A percentile compares a stretch with the other conserved stretches of the same genome.
Evolutionary conservation across 2,329 filamentous ascomycete genomes (phyloP).

Genomic region (Chaetomium sp.): DNA sequence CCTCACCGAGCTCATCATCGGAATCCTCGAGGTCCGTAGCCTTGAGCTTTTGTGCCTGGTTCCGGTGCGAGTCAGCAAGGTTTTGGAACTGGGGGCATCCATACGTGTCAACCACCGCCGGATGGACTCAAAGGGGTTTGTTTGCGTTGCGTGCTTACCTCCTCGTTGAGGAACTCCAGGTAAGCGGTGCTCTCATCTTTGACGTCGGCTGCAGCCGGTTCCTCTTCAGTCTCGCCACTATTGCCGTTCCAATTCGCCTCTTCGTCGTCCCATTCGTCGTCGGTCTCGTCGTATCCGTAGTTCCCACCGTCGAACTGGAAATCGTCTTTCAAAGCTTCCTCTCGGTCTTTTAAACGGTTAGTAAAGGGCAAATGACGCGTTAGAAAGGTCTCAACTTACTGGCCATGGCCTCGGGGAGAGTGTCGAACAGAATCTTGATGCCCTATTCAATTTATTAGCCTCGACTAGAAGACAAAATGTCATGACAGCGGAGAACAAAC

Average conservation of each 20-base stretch:
- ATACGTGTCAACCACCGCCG: slow-evolving; percentile 5
- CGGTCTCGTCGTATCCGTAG: slow-evolving; percentile 60
- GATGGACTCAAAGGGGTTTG: background rate
- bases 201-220: slow-evolving; percentile 52
- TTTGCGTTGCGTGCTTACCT: slow-evolving; percentile 47
- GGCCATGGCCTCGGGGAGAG: slow-evolving; percentile 78
- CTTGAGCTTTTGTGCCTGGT: slow-evolving; percentile 74
- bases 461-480: slow-evolving; percentile 25
- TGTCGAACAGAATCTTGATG: slow-evolving; percentile 85
- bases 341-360: slow-evolving; percentile 57
- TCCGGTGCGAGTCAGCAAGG: slow-evolving; percentile 21
- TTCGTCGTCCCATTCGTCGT: slow-evolving; percentile 74
- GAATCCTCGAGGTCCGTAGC: slow-evolving; percentile 60
- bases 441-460: slow-evolving; percentile 40
- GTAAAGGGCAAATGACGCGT: background rate
- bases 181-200: slow-evolving; percentile 92
- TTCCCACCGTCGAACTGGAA: slow-evolving; percentile 59
- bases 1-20: slow-evolving; percentile 85
- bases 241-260: slow-evolving; percentile 69
- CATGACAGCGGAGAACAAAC: slow-evolving; percentile 27
- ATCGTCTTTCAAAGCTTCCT: slow-evolving; percentile 86
- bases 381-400: slow-evolving; percentile 46
- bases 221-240: slow-evolving; percentile 58
- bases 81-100: slow-evolving; percentile 8
- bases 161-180: slow-evolving; percentile 90